Conservation (phyloP, 306 rosid genomes). For the Cicer cuneatum region DNA sequence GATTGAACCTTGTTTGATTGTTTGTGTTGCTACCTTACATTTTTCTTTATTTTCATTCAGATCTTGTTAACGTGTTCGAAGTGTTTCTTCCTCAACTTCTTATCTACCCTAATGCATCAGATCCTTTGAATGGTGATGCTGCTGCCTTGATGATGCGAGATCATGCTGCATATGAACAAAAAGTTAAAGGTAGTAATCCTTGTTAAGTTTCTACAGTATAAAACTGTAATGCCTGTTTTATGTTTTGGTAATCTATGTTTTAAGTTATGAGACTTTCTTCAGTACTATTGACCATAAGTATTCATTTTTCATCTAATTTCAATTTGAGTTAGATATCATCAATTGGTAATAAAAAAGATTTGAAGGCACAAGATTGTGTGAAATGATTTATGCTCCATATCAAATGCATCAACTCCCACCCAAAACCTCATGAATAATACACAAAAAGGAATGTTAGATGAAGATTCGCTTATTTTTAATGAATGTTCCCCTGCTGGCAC, state of each 20-base stretch:
- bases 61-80: conserved; percentile 85
- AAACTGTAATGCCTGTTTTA: conserved; percentile 26
- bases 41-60: conserved; percentile 51
- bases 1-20: conserved; percentile 19
- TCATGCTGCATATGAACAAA: conserved; percentile 69
- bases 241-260: background rate
- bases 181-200: conserved; percentile 73
- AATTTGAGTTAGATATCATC: conserved; percentile 18
- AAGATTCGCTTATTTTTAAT: background rate
- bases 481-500: conserved; percentile 3
- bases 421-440: background rate
- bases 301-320: conserved; percentile 9
- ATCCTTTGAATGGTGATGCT: conserved; percentile 88
- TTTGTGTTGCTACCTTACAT: conserved; percentile 22
- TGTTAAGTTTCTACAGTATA: conserved; percentile 22
- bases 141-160: conserved; percentile 90
- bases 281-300: background rate
- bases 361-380: conserved; percentile 11
- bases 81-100: conserved; percentile 96
- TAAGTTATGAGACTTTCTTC: conserved; percentile 15
- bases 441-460: background rate
- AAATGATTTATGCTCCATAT: conserved; percentile 20
- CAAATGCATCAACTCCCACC: conserved; percentile 19
- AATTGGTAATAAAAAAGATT: conserved; percentile 3
- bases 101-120: conserved; percentile 86